Conservation (phyloP, 2,329 filamentous ascomycete genomes). For the Alternaria sp. region DNA sequence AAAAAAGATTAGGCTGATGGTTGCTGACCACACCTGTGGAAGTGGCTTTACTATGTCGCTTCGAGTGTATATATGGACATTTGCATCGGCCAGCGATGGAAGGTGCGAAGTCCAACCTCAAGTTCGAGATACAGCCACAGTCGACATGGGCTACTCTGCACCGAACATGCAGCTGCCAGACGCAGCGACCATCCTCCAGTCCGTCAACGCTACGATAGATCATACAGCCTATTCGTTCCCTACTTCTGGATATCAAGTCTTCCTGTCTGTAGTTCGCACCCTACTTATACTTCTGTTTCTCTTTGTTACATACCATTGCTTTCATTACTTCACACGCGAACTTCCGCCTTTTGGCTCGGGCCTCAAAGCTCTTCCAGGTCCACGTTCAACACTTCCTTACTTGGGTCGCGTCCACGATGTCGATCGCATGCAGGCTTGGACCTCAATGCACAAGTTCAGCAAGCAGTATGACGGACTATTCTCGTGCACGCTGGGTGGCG, state of each 20-base stretch:
- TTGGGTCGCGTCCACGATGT: not conserved
- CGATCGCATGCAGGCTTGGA: not conserved
- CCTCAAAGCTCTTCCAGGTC: not conserved
- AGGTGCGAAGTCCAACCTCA: not conserved
- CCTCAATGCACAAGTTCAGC: not conserved
- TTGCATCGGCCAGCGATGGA: not conserved
- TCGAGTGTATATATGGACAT: not conserved
- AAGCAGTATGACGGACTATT: not conserved
- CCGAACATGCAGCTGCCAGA: not conserved
- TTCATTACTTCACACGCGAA: not conserved
- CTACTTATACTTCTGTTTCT: not conserved
- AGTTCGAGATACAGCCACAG: not conserved
- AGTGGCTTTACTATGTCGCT: not conserved
- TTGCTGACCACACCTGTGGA: not conserved
- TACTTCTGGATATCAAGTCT: not conserved
- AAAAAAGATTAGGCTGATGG: not conserved
- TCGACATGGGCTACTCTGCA: not conserved
- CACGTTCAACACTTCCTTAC: not conserved
- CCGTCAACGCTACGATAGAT: not conserved
- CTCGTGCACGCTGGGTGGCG: not conserved
- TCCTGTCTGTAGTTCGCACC: not conserved
- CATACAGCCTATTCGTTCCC: not conserved
- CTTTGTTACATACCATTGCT: not conserved
- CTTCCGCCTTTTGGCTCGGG: not conserved
- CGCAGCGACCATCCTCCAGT: not conserved